These are phyloP conservation scores for Populus tomentosa DNA, from an alignment of 441 rosid species.

Conservation along the genomic window DNA sequence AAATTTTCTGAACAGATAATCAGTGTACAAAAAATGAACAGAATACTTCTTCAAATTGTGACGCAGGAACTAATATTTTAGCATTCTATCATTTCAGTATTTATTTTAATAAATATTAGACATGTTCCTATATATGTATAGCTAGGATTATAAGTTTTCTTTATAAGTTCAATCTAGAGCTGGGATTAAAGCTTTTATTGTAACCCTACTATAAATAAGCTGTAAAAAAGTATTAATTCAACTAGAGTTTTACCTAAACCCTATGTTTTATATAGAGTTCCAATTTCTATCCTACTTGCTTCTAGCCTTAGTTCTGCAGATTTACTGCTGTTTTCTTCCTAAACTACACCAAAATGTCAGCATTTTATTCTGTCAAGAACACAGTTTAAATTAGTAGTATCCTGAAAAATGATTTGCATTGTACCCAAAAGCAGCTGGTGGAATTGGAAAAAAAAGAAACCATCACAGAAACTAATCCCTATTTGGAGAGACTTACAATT, in stretches of 20 bases:
- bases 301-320: too few species aligned
- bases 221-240: not conserved
- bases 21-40: not conserved
- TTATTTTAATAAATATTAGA: not conserved
- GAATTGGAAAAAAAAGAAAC: not conserved
- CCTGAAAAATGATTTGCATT: not conserved
- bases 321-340: too few species aligned
- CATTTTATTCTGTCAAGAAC: not conserved
- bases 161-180: too few species aligned
- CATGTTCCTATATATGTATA: too few species aligned
- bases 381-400: not conserved
- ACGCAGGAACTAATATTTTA: too few species aligned
- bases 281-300: too few species aligned
- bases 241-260: not conserved
- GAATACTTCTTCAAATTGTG: not conserved
- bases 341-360: too few species aligned
- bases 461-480: slow-evolving; percentile 5
- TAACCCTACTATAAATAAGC: too few species aligned
- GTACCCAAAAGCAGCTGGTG: not conserved
- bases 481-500: slow-evolving; percentile 37
- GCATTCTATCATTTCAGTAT: too few species aligned
- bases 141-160: too few species aligned
- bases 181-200: too few species aligned
- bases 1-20: not conserved
- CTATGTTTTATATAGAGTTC: too few species aligned